Evolutionary conservation across 1,284 basidiomycete genomes (phyloP), one percentile per base, ranked within the genome.

Genomic region (Ganoderma multipileum): DNA sequence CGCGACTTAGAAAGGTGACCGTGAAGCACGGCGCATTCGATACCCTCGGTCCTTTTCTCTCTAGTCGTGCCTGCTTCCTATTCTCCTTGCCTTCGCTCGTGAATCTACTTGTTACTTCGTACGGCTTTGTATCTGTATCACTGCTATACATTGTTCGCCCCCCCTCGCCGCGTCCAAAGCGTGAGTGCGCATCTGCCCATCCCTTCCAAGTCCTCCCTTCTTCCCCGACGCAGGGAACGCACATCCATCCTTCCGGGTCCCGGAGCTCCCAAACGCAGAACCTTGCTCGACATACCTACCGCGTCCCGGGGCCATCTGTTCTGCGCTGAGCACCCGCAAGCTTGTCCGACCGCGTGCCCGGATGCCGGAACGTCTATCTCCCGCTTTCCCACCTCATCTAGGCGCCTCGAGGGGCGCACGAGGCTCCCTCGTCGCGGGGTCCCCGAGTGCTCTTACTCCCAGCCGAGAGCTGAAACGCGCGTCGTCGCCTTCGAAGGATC

Each of bases 301-400:
- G 47, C 23, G 47, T 55, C 52, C 12, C 23, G 47, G 23, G 5
- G 28, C 28, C 18, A 8, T 55, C 52, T 26, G 23, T 50, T 50
- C 47, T 50, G 47, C 3, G 11, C 23, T 50, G 47, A 50, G 52
- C 52, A 55, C 52, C 52, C 52, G 52, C 52, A 55, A 55, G 52
- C 52, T 33, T 55, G 52, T 30, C 18, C 28, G 50, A 52, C 50
- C 50, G 52, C 30, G 30, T 55, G 52, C 14, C 52, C 52, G 38
- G 38, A 39, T 39, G 38, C 38, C 38, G 52, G 52, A 30, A 55
- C 52, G 47, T 50, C 47, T 50, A 26, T 50, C 23, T 50, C 12
- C 47, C 47, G 23, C 47, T 26, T 50, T 50, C 47, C 52, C 28
- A 55, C 52, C 52, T 55, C 52, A 55, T 30, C 52, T 28, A 55